Base-by-base conservation (phyloP, 2,329 filamentous ascomycete genomes). In the Triangularia setosa region DNA sequence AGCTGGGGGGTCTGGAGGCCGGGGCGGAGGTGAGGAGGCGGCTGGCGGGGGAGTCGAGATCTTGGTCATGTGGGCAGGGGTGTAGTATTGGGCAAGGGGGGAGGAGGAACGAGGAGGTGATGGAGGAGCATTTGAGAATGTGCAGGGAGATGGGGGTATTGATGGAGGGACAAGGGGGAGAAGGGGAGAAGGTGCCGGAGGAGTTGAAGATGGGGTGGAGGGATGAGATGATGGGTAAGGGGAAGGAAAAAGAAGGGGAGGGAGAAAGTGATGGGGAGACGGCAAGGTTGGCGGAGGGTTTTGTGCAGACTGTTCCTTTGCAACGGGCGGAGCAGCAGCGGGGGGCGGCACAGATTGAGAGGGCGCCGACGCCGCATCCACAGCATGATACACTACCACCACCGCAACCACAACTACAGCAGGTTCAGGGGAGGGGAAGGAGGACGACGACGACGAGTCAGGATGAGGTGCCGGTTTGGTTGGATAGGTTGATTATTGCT, bases 1-100 rank as follows among this genome's bases (percentile, higher is more conserved):
- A 98, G 79, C 81, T 99, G 1, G 95, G 95, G 12, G 95, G 95
- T 0, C 81, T 98, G 71, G 93, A 97, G 69, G 89, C 89, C 3
- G 85, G 80, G 25, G 87, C 89, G 18, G 83, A 81, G 4, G 86
- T 91, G 59, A 81, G 94, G 62, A 83, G 83, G 71, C 80, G 84
- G 55, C 84, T 95, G 71, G 95, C 95, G 4, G 79, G 74, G 56
- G 86, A 90, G 72, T 92, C 88, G 65, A 76, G 77, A 0, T 73
- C 70, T 0, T 97, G 88, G 84, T 84, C 79, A 61, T 98, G 95
- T 18, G 25, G 40, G 40, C 5, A 8, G 40, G 40, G 40, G 12
- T 76, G 74, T 81, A 0, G 83, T 80, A 33, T 0, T 98, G 94
- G 74, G 87, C 92, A 73, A 2, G 87, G 78, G 21, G 87, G 78